A percentile compares a stretch with the other conserved stretches of the same genome.
Conservation (phyloP, 2,329 filamentous ascomycete species). For the Fusarium verticillioides region DNA sequence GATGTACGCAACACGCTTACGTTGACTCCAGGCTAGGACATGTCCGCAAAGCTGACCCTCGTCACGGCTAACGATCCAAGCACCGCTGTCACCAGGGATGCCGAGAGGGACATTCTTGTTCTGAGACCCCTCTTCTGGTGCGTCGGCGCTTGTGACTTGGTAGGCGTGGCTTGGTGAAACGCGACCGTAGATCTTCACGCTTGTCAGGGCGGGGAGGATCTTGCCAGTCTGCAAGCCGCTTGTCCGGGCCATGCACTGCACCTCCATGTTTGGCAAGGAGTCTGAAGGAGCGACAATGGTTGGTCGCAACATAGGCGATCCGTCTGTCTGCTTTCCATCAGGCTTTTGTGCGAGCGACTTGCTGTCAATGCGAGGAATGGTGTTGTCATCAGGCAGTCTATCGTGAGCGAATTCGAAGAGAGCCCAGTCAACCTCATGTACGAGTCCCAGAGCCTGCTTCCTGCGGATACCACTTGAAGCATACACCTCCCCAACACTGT, state of each 20-base stretch:
- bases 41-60: constrained; percentile 88
- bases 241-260: constrained; percentile 90
- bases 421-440: constrained; percentile 97
- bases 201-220: constrained; percentile 80
- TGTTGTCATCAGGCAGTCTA: constrained; percentile 77
- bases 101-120: constrained; percentile 58
- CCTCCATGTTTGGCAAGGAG: constrained; percentile 77
- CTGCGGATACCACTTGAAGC: constrained; percentile 91
- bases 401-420: constrained; percentile 82
- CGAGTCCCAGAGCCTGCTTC: constrained; percentile 74
- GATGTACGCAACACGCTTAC: constrained; percentile 87
- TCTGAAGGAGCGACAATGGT: constrained; percentile 68
- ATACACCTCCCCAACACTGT: constrained; percentile 83
- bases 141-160: constrained; percentile 61
- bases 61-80: constrained; percentile 87
- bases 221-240: constrained; percentile 83
- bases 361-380: constrained; percentile 61
- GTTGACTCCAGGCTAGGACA: constrained; percentile 86
- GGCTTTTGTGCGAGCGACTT: constrained; percentile 19
- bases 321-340: constrained; percentile 14
- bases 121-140: constrained; percentile 28
- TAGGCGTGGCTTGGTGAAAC: constrained; percentile 80
- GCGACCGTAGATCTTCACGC: constrained; percentile 89
- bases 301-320: constrained; percentile 59
- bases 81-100: constrained; percentile 89